These are phyloP conservation scores for Silene uniflora DNA, from an alignment of 148 eudicot genomes.

Conservation along the genomic window DNA sequence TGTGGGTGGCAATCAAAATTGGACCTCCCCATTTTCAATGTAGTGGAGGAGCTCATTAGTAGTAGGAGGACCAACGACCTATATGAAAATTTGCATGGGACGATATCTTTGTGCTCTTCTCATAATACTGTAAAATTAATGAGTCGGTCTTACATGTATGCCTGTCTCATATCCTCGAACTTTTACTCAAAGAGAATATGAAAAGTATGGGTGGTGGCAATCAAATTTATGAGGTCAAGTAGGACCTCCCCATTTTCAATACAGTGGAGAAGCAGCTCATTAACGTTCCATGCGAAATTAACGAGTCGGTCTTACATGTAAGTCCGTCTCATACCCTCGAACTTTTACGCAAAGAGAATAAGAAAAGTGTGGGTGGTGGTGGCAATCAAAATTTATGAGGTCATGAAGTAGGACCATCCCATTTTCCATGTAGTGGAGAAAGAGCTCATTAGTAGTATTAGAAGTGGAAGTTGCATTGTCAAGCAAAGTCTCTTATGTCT, in stretches of 20 bases:
- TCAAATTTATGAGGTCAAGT: background rate
- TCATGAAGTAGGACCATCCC: constrained; percentile 38
- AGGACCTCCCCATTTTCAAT: too few relatives aligned
- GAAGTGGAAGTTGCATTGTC: constrained; percentile 59
- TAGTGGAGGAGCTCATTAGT: too few relatives aligned
- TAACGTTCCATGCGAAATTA: background rate
- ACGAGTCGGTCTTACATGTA: too few relatives aligned
- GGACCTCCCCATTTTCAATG: too few relatives aligned
- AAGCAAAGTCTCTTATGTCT: constrained; percentile 46
- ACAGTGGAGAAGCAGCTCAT: constrained; percentile 1
- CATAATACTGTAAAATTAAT: too few relatives aligned
- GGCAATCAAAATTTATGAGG: constrained; percentile 13
- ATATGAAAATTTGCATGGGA: background rate
- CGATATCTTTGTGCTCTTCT: background rate
- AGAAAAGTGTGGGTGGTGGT: background rate
- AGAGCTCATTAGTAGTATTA: constrained; percentile 15
- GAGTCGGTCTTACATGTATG: background rate
- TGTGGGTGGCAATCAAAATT: constrained; percentile 9
- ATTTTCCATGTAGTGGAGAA: constrained; percentile 35
- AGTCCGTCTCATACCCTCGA: too few relatives aligned
- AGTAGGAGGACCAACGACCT: background rate
- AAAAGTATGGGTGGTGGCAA: background rate
- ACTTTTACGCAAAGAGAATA: background rate
- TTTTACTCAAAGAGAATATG: background rate
- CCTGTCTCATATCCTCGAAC: background rate